Evolutionary conservation across 2,329 filamentous ascomycete species (phyloP), one percentile per base, ranked within the genome.

Genomic region (Raffaelea ambrosiae): DNA sequence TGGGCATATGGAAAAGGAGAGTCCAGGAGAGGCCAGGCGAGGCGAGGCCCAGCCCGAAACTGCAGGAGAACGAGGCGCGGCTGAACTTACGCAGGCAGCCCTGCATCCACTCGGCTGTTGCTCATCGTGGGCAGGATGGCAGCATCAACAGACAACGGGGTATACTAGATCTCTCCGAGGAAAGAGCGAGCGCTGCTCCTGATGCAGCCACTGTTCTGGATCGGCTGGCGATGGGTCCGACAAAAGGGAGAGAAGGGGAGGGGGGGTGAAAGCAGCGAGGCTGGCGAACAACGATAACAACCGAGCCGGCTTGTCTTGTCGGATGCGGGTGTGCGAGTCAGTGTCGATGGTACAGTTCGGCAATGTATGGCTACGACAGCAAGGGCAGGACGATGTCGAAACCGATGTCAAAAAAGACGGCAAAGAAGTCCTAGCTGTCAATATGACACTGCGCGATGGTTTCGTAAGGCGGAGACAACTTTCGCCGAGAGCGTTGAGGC

Each of bases 61-160:
- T 41, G 43, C 46, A 47, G 42, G n/a, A 29, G 18, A 40, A 31
- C 40, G 36, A 39, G 54, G 40, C 20, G 31, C 26, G 29, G 33
- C 7, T 9, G 11, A 16, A 79, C 80, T 69, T 69, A 84, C 81
- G 73, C 68, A 60, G 80, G 76, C 59, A 81, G 70, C 67, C 78
- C 79, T 54, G 77, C 73, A 63, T 82, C 78, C 66, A 75, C 73
- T 57, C 72, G 69, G 51, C 61, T 69, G 53, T 62, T 64, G 59
- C 66, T 67, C 70, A 74, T 74, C 26, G 26, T 29, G 13, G 26
- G 13, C 26, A 29, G 26, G 26, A 29, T 29, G 53, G 50, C 44
- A 33, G 18, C 7, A 16, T 13, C 39, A n/a, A 13, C 39, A 18
- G 13, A 7, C 10, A 26, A 21, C n/a, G 40, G 14, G 16, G 16